Evolutionary conservation across 106 monocot genomes (phyloP).

Genomic region (Cymbidium sinense): DNA sequence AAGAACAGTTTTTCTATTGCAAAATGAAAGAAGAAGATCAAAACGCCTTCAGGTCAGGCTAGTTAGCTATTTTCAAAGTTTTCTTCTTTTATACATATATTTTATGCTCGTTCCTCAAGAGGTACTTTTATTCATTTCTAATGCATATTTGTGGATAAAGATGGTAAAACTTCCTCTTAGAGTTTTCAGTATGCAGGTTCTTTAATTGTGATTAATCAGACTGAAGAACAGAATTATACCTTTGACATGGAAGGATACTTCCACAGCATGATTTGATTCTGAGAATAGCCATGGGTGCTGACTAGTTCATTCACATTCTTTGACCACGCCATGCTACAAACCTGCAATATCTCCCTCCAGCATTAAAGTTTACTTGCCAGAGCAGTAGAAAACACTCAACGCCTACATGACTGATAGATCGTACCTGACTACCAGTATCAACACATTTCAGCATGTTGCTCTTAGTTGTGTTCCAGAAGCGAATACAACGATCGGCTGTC

Average conservation of each 20-base stretch:
- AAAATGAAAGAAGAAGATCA: too few species aligned
- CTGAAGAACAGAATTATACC: conserved; percentile 29
- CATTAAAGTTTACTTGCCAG: background rate
- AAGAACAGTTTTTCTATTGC: background rate
- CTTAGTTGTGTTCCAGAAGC: conserved; percentile 95
- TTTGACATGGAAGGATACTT: conserved; percentile 95
- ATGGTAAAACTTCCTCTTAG: too few species aligned
- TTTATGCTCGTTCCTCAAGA: too few species aligned
- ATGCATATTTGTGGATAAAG: too few species aligned
- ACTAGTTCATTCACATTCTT: conserved; percentile 92
- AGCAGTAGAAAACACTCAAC: background rate
- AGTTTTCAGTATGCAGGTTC: too few species aligned
- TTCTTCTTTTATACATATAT: too few species aligned
- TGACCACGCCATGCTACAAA: conserved; percentile 87
- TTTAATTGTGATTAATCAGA: background rate
- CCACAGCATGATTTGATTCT: conserved; percentile 97
- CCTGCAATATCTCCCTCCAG: conserved; percentile 23
- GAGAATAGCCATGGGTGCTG: conserved; percentile 96
- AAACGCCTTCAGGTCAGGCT: too few species aligned
- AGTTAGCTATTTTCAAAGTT: too few species aligned
- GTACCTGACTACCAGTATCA: conserved; percentile 93
- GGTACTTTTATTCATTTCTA: too few species aligned
- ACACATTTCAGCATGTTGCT: conserved; percentile 66
- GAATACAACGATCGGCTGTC: conserved; percentile 87
- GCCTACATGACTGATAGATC: background rate